Evolutionary conservation across 2,329 filamentous ascomycete species (phyloP).

Genomic region (Aspergillus oerlinghausenensis): DNA sequence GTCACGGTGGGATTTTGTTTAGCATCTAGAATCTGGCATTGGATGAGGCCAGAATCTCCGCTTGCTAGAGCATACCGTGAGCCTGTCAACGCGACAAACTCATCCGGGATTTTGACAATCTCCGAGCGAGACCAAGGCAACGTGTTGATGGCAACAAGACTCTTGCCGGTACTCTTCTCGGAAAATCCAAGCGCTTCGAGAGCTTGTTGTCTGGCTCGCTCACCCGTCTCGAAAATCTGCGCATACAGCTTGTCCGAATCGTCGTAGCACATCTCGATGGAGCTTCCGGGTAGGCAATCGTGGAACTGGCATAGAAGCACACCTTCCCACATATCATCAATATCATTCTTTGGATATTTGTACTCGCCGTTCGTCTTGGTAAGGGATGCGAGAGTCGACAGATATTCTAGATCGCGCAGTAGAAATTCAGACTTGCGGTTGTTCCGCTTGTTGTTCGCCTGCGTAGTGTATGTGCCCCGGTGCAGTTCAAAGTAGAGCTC

Average conservation of each 20-base stretch:
- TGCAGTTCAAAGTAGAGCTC: conserved; percentile 98
- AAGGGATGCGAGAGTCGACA: conserved; percentile 81
- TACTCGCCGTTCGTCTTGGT: conserved; percentile 58
- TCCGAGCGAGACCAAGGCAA: conserved; percentile 79
- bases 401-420: conserved; percentile 79
- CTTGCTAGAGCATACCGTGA: conserved; percentile 42
- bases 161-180: conserved; percentile 39
- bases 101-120: conserved; percentile 59
- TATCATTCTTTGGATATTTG: conserved; percentile 87
- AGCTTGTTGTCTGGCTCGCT: conserved; percentile 66
- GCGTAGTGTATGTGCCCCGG: conserved; percentile 93
- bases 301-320: conserved; percentile 95
- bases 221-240: conserved; percentile 71
- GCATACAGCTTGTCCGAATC: conserved; percentile 89
- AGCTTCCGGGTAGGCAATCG: conserved; percentile 90
- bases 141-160: conserved; percentile 69
- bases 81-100: conserved; percentile 18
- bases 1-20: conserved; percentile 33
- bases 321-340: conserved; percentile 93
- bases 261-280: conserved; percentile 97
- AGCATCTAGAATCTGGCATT: conserved; percentile 24
- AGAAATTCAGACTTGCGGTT: conserved; percentile 82
- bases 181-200: conserved; percentile 63
- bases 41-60: conserved; percentile 44
- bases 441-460: conserved; percentile 94